A percentile compares a stretch with the other conserved stretches of the same genome.
These are phyloP conservation scores for Catharanthus roseus DNA, from an alignment of 257 asterid species.

Conservation along the genomic window DNA sequence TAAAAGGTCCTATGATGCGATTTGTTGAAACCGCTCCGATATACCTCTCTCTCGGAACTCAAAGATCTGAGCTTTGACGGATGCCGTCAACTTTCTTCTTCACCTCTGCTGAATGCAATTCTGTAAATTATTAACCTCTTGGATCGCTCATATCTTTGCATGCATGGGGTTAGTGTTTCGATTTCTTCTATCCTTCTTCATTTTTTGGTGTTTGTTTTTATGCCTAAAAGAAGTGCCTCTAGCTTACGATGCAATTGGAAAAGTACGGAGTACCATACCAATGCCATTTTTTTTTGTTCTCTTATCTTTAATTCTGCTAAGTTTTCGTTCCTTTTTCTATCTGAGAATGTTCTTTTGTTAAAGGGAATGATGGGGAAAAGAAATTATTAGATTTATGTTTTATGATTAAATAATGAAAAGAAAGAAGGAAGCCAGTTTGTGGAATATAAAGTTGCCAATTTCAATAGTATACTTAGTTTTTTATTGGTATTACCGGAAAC, in stretches of 20 bases:
- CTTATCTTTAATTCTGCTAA: not conserved
- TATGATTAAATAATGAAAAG: not conserved
- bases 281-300: not conserved
- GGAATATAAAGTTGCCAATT: constrained; percentile 12
- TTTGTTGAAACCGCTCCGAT: not conserved
- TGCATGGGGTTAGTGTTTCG: constrained; percentile 84
- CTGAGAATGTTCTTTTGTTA: not conserved
- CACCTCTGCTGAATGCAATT: constrained; percentile 15
- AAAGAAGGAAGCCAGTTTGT: constrained; percentile 7
- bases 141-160: constrained; percentile 51
- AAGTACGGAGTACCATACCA: not conserved
- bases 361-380: not conserved
- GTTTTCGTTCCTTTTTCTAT: not conserved
- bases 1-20: not conserved
- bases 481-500: constrained; percentile 18
- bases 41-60: not conserved
- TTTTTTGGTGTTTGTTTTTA: not conserved
- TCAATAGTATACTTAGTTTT: constrained; percentile 8
- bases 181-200: constrained; percentile 5
- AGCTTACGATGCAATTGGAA: not conserved
- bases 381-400: not conserved
- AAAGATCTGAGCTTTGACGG: constrained; percentile 37
- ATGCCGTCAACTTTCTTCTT: constrained; percentile 17
- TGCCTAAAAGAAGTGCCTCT: not conserved
- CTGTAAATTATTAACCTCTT: constrained; percentile 40